phyloP scores from a whole-genome alignment of 2,329 filamentous ascomycete species.

The Emergomyces orientalis region DNA sequence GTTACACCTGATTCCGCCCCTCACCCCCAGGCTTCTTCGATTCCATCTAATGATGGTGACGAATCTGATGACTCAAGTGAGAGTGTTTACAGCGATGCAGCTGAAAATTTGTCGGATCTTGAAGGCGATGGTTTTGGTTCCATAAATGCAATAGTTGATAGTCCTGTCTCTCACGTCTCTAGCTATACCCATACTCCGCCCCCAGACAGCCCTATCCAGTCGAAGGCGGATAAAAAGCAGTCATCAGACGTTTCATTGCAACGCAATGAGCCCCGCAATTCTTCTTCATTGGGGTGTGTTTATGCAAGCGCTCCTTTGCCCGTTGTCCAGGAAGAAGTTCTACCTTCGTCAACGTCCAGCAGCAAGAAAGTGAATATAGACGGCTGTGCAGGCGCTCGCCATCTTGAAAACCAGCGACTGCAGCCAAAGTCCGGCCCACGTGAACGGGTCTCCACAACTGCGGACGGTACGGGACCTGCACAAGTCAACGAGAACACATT shows the following conservation, averaged over 20 bases:
- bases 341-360: background rate
- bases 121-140: slow-evolving; percentile 41
- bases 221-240: background rate
- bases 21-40: background rate
- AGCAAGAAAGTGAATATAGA: background rate
- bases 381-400: too few species aligned
- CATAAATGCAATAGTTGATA: slow-evolving; percentile 39
- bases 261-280: background rate
- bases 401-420: background rate
- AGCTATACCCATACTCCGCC: slow-evolving; percentile 1
- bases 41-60: slow-evolving; percentile 20
- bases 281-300: background rate
- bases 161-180: slow-evolving; percentile 6
- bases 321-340: background rate
- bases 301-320: background rate
- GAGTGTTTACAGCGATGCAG: slow-evolving; percentile 41
- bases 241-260: background rate
- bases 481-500: background rate
- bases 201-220: slow-evolving; percentile 1
- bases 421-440: background rate
- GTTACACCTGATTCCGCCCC: background rate
- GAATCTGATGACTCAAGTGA: slow-evolving; percentile 36
- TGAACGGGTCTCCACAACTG: too few species aligned
- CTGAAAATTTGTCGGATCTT: slow-evolving; percentile 28
- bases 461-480: background rate